A percentile compares a stretch with the other conserved stretches of the same genome.
Evolutionary conservation across 768 basidiomycete species (phyloP).

Genomic region (Cyclocybe cylindracea): DNA sequence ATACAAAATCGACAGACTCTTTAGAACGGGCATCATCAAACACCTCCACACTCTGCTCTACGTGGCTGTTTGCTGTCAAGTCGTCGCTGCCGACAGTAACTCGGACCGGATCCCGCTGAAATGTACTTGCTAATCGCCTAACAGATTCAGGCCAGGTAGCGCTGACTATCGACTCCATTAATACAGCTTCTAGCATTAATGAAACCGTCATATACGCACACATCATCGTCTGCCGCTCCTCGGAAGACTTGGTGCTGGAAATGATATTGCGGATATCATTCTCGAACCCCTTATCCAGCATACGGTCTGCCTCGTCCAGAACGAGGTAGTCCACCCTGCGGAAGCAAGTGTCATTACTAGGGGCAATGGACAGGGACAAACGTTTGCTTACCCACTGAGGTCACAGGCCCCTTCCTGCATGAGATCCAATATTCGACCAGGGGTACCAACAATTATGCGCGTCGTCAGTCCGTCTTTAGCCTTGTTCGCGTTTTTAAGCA

Average conservation of each 20-base stretch:
- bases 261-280: conserved; percentile 96
- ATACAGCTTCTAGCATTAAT: too few relatives aligned
- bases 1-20: conserved; percentile 57
- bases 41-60: conserved; percentile 93
- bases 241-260: conserved; percentile 61
- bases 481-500: conserved; percentile 57
- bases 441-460: conserved; percentile 91
- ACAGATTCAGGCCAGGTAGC: conserved; percentile 99
- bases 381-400: conserved; percentile 61
- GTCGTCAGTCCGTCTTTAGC: conserved; percentile 50
- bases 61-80: conserved; percentile 88
- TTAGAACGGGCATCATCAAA: conserved; percentile 84
- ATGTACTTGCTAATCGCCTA: conserved; percentile 83
- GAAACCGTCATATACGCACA: conserved; percentile 51
- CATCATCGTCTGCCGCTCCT: conserved; percentile 90
- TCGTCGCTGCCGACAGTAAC: conserved; percentile 97
- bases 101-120: conserved; percentile 81
- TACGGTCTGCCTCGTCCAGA: conserved; percentile 96
- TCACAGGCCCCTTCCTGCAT: conserved; percentile 85
- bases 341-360: conserved; percentile 4
- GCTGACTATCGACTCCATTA: conserved; percentile 59
- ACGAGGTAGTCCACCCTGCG: conserved; percentile 86
- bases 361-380: not conserved
- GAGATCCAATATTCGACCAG: conserved; percentile 92
- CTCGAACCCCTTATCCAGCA: conserved; percentile 98